A percentile compares a stretch with the other conserved stretches of the same genome.
These are phyloP conservation scores for Microsporum canis DNA, from an alignment of 2,329 filamentous ascomycete species.

Conservation along the genomic window DNA sequence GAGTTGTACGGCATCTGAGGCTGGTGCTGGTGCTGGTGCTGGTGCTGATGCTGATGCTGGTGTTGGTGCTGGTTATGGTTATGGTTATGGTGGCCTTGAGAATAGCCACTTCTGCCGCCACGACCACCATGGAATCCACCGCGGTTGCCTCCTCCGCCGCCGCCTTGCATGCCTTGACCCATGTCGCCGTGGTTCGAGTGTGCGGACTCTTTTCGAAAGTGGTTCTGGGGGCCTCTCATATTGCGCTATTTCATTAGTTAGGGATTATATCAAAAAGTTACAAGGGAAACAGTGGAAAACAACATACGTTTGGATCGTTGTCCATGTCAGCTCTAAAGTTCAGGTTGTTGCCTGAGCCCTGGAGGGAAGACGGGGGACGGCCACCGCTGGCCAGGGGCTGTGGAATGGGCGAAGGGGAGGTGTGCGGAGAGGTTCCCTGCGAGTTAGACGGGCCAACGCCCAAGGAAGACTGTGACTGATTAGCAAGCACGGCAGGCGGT, in stretches of 20 bases:
- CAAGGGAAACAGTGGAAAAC: neutral
- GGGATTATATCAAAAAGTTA: too few relatives aligned
- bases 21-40: constrained; percentile 29
- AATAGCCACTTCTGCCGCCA: constrained; percentile 33
- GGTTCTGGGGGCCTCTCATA: constrained; percentile 46
- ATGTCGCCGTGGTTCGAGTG: constrained; percentile 70
- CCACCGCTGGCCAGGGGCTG: constrained; percentile 75
- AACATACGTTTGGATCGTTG: constrained; percentile 57
- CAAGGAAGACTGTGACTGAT: constrained; percentile 31
- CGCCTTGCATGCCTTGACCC: constrained; percentile 44
- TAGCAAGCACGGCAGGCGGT: constrained; percentile 44
- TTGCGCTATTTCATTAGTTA: constrained; percentile 6
- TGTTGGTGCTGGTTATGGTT: constrained; percentile 20
- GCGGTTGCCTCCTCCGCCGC: constrained; percentile 35
- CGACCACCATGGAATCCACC: constrained; percentile 46
- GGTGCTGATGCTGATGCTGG: constrained; percentile 36
- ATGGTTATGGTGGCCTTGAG: constrained; percentile 24
- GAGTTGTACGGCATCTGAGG: constrained; percentile 42
- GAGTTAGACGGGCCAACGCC: constrained; percentile 50
- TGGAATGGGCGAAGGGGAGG: constrained; percentile 87
- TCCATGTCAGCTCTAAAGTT: constrained; percentile 73
- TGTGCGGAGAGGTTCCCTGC: constrained; percentile 68
- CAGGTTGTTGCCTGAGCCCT: constrained; percentile 58
- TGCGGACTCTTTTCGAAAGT: constrained; percentile 75
- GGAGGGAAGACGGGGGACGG: constrained; percentile 64